Evolutionary conservation across 2,329 filamentous ascomycete genomes (phyloP).

Genomic region (Fusarium camptoceras): DNA sequence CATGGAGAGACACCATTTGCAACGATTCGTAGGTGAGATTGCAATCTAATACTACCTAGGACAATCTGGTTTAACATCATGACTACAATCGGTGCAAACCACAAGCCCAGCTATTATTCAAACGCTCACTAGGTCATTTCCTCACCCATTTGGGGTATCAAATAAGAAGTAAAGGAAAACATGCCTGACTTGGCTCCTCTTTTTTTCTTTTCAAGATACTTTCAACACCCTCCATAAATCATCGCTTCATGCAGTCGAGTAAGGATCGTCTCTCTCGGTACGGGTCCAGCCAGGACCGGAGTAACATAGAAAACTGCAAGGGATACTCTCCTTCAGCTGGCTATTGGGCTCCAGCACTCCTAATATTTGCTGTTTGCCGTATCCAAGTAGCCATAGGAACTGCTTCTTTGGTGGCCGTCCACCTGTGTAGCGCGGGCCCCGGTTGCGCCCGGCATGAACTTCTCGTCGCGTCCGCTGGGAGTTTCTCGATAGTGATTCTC

Average conservation of each 20-base stretch:
- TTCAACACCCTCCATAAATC: constrained; percentile 30
- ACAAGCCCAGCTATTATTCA: constrained; percentile 21
- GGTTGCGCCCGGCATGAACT: constrained; percentile 42
- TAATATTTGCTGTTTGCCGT: constrained; percentile 43
- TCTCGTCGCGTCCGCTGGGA: constrained; percentile 45
- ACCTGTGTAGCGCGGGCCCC: constrained; percentile 44
- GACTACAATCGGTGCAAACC: constrained; percentile 35
- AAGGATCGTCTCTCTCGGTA: constrained; percentile 43
- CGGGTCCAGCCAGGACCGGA: constrained; percentile 46
- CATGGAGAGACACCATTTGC: neutral
- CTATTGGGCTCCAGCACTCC: constrained; percentile 35
- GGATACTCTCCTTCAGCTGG: constrained; percentile 20
- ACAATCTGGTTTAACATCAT: constrained; percentile 40
- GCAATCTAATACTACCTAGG: constrained; percentile 32
- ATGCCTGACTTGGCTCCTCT: constrained; percentile 29
- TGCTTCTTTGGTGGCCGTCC: constrained; percentile 49
- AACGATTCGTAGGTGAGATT: constrained; percentile 30
- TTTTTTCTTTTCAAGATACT: constrained; percentile 25
- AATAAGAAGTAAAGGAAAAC: constrained; percentile 32
- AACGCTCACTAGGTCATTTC: constrained; percentile 2
- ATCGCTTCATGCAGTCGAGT: constrained; percentile 40
- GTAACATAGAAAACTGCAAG: constrained; percentile 37
- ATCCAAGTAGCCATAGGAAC: constrained; percentile 53
- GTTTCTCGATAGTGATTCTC: constrained; percentile 30
- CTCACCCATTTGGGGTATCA: constrained; percentile 14